Base-by-base conservation (phyloP, 371 early-diverging fungal genomes). In the Mortierella sp. region DNA sequence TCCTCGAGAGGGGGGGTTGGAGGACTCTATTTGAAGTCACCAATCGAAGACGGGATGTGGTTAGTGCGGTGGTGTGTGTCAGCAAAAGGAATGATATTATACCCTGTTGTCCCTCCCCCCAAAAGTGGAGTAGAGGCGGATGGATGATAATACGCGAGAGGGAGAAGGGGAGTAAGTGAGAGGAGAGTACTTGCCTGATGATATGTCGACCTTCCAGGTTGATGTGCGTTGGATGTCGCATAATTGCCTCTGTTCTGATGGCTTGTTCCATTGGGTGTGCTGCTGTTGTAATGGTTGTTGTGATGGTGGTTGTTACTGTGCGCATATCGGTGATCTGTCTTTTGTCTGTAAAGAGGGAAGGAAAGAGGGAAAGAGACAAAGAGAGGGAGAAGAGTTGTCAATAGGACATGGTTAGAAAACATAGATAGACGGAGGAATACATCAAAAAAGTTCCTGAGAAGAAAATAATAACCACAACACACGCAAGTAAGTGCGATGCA, bases 1-100 rank as follows among this genome's bases (percentile, higher is more conserved):
- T 74, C 75, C 39, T 74, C 75, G 26, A 74, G 43, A 16, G 71
- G 79, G 53, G 75, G 79, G 0, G 68, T 79, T 45, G 72, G 78
- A 68, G 78, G 78, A 26, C 63, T 73, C 78, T 72, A 44, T 53
- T 29, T 52, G 39, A 26, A 29, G 43, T 29, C 16, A 29, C 29
- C 64, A 22, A 26, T 29, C 5, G 4, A 47, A 69, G n/a, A n/a
- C 19, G 29, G 16, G 14, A 16, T 31, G 19, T 55, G 58, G 58
- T 58, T 58, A 34, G 55, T 16, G 16, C 4, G 34, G 16, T 53
- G 53, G 34, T 47, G 70, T 43, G 34, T 47, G 70, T 43, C 39
- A 39, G 41, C 24, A 61, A 26, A 22, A 52, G 11, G 41, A 58
- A 58, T 58, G 58, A 58, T 58, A 16, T 14, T 2, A 29, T 58